These are phyloP conservation scores for Bolboschoenoplectus hybrid DNA, from an alignment of 202 grass and related monocot genomes.

Conservation along the genomic window DNA sequence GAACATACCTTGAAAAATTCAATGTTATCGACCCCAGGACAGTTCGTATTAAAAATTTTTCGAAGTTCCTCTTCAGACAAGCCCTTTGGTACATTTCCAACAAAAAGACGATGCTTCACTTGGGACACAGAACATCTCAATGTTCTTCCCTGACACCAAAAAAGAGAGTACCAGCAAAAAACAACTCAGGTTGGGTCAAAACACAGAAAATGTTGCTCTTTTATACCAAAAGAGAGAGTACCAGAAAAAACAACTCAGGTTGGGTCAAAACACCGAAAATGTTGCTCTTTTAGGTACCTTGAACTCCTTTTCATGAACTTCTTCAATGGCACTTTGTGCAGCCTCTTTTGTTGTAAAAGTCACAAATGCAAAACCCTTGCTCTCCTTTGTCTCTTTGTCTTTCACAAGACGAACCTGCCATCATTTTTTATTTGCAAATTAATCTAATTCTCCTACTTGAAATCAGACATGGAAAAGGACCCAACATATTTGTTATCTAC, in stretches of 20 bases:
- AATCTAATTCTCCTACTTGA: conserved; percentile 1
- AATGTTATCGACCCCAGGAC: conserved; percentile 84
- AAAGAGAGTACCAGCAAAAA: not conserved
- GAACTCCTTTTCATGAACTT: conserved; percentile 83
- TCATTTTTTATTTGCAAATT: conserved; percentile 23
- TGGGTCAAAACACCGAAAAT: not conserved
- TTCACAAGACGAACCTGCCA: conserved; percentile 84
- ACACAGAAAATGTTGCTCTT: not conserved
- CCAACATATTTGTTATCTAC: not conserved
- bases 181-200: not conserved
- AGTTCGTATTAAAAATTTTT: conserved; percentile 70
- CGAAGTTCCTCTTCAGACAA: conserved; percentile 81
- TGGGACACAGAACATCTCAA: conserved; percentile 88
- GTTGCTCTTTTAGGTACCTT: conserved; percentile 51
- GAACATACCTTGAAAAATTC: conserved; percentile 86
- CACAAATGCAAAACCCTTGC: conserved; percentile 91
- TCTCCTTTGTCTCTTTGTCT: conserved; percentile 91
- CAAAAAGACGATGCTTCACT: conserved; percentile 88
- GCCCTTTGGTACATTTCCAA: conserved; percentile 95
- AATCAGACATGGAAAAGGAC: conserved; percentile 16
- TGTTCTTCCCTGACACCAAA: conserved; percentile 72
- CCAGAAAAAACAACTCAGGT: not conserved
- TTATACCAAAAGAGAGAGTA: not conserved
- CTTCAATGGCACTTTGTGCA: conserved; percentile 67
- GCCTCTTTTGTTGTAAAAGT: conserved; percentile 61